phyloP scores from a whole-genome alignment of 345 rosid genomes.

The Diplotaxis tenuifolia region DNA sequence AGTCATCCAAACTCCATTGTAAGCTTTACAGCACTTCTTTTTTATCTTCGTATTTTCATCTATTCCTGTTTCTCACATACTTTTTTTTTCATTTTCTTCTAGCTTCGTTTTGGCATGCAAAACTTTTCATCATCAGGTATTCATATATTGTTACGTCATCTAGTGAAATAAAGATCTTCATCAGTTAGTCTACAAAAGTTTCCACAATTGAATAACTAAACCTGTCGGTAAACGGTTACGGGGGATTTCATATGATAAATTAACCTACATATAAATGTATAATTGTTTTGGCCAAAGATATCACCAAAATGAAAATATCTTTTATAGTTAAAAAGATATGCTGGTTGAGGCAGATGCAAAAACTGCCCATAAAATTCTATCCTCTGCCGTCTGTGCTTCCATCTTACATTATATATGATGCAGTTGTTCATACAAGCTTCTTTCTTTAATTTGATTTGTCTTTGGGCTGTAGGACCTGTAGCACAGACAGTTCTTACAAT shows the following conservation, averaged over 20 bases:
- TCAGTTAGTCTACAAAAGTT: slow-evolving; percentile 1
- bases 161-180: slow-evolving; percentile 1
- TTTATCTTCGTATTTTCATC: background rate
- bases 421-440: background rate
- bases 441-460: slow-evolving; percentile 21
- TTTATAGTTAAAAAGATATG: background rate
- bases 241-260: background rate
- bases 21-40: slow-evolving; percentile 19
- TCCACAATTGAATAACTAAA: slow-evolving; percentile 8
- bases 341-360: slow-evolving; percentile 10
- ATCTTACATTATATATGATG: background rate
- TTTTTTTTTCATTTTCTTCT: slow-evolving; percentile 34
- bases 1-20: slow-evolving; percentile 52
- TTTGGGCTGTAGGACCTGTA: slow-evolving; percentile 64
- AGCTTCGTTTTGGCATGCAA: slow-evolving; percentile 62
- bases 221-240: background rate
- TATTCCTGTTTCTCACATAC: slow-evolving; percentile 9
- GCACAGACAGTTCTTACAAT: slow-evolving; percentile 67
- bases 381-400: slow-evolving; percentile 10
- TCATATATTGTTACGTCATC: slow-evolving; percentile 20
- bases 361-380: background rate
- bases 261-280: background rate
- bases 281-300: background rate
- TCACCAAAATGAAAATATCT: background rate
- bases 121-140: slow-evolving; percentile 81